phyloP scores from a whole-genome alignment of 164 flowering plant species.

The Tetracentron sinense region DNA sequence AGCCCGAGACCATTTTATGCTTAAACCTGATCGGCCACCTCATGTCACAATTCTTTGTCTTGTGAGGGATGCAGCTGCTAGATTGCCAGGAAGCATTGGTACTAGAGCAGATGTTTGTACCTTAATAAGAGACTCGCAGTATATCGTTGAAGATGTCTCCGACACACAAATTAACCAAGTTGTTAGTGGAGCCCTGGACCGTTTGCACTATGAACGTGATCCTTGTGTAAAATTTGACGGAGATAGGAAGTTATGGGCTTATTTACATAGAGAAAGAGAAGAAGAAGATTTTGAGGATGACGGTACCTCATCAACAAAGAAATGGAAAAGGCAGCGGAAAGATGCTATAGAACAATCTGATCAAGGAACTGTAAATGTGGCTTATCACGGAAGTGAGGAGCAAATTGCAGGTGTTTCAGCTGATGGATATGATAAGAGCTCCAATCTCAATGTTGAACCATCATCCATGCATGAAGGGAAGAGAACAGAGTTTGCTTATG shows the following conservation, averaged over 20 bases:
- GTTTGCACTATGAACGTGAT: constrained; percentile 95
- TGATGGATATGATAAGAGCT: constrained; percentile 41
- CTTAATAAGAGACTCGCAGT: constrained; percentile 92
- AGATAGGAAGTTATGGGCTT: constrained; percentile 92
- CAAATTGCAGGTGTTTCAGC: constrained; percentile 26
- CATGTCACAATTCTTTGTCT: constrained; percentile 96
- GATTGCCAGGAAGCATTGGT: constrained; percentile 97
- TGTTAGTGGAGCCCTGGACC: constrained; percentile 96
- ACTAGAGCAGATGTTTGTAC: constrained; percentile 99
- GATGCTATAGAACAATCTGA: constrained; percentile 58
- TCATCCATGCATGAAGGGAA: constrained; percentile 35
- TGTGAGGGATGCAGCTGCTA: constrained; percentile 96
- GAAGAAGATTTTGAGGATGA: constrained; percentile 99
- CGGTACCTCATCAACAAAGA: constrained; percentile 97
- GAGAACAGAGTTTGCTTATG: constrained; percentile 29
- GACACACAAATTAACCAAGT: constrained; percentile 91
- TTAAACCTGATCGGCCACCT: constrained; percentile 92
- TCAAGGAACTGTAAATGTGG: constrained; percentile 48
- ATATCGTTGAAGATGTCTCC: constrained; percentile 82
- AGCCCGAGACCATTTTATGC: constrained; percentile 93
- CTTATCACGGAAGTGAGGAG: constrained; percentile 49
- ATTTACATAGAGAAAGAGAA: constrained; percentile 88
- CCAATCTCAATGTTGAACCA: constrained; percentile 64
- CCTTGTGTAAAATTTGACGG: constrained; percentile 93
- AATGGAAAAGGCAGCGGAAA: constrained; percentile 93